Evolutionary conservation across 2,329 filamentous ascomycete genomes (phyloP), one percentile per base, ranked within the genome.

Genomic region (Coniosporium tulheliwenetii): DNA sequence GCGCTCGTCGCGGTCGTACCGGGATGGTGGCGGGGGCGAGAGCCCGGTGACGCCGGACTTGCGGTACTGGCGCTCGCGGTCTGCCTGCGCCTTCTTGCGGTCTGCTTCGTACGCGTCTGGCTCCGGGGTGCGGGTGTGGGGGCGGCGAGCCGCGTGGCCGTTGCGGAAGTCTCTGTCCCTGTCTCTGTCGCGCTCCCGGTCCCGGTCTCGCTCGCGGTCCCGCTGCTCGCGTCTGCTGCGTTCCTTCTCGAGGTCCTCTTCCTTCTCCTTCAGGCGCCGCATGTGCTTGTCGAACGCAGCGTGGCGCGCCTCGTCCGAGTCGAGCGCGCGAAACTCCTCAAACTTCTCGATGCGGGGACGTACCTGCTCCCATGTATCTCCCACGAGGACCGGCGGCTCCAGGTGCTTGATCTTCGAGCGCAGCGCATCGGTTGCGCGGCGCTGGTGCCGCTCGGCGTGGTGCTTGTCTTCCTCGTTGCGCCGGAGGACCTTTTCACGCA

Each of bases 61-160:
- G 59, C 85, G 79, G 63, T 94, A 93, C 52, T 93, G 87, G 48
- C 87, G 81, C 64, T 96, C 93, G 38, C 93, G 81, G 56, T 94
- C 87, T 43, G 87, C 86, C 55, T 91, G 87, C 36, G 89, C 89
- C 60, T 89, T 91, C 53, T 86, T 81, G 48, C 91, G 79, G 57
- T 98, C 91, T 44, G 87, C 91, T 62, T 96, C 91, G 60, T 98
- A 98, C 14, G 85, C 77, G 63, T 98, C 87, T 43, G 77, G 75
- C 60, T 96, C 91, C n/a, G 86, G 87, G 51, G 81, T 87, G 52
- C 86, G 85, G 56, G 84, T 93, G 51, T 76, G 75, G 51, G 84
- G 71, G 48, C 66, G 66, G 35, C 60, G 56, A 65, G 54, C 66
- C 65, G 48, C 75, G 74, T 59, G 78, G 73, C 52, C 44, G 47